A percentile compares a stretch with the other conserved stretches of the same genome.
phyloP scores from a whole-genome alignment of 164 flowering plant genomes.

The Houttuynia cordata region DNA sequence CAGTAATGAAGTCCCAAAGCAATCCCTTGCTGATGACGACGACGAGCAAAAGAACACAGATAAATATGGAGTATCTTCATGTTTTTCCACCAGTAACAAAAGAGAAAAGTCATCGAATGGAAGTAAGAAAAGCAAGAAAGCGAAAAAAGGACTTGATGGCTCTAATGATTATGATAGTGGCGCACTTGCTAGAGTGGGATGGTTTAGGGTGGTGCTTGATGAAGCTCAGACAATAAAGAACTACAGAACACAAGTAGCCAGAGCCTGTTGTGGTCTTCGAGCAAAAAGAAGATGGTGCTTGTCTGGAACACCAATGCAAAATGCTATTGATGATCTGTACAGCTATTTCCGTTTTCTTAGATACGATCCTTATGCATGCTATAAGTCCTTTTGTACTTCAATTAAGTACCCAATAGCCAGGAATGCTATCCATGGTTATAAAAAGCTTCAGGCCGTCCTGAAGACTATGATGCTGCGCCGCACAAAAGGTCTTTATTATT shows the following conservation, averaged over 20 bases:
- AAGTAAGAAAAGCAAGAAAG: constrained; percentile 56
- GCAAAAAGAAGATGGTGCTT: constrained; percentile 98
- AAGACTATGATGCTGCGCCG: constrained; percentile 86
- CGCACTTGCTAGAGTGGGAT: constrained; percentile 71
- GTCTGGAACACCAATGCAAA: constrained; percentile 98
- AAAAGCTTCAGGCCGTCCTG: constrained; percentile 86
- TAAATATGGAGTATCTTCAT: constrained; percentile 50
- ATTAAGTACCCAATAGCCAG: constrained; percentile 66
- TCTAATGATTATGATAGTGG: constrained; percentile 47
- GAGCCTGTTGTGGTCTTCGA: constrained; percentile 93
- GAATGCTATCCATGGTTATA: constrained; percentile 61
- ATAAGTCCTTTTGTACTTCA: constrained; percentile 41
- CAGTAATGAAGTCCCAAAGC: constrained; percentile 92
- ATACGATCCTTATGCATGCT: constrained; percentile 69
- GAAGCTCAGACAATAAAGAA: constrained; percentile 98
- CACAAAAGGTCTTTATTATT: constrained; percentile 60
- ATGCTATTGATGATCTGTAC: constrained; percentile 85
- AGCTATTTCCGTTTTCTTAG: constrained; percentile 95
- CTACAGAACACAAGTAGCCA: constrained; percentile 88
- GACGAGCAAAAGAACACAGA: constrained; percentile 47
- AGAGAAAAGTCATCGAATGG: constrained; percentile 34
- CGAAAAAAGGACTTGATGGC: constrained; percentile 35
- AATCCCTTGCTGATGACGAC: constrained; percentile 70
- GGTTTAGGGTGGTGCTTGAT: constrained; percentile 89
- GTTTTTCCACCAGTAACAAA: constrained; percentile 47